phyloP scores from a whole-genome alignment of 371 early-diverging fungal genomes.

The Fennellomyces sp. region DNA sequence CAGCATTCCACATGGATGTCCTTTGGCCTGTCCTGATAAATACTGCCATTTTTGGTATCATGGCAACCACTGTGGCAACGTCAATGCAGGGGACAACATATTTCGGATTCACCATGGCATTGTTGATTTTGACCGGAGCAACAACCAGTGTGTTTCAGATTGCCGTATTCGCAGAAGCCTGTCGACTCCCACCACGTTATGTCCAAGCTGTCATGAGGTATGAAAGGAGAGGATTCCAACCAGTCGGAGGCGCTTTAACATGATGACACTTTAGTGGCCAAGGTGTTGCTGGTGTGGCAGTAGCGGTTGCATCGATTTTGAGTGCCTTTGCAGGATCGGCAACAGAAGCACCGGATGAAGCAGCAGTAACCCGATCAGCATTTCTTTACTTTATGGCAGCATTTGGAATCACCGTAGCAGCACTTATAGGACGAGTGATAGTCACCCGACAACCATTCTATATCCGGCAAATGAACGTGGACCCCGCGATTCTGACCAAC shows the following conservation, averaged over 20 bases:
- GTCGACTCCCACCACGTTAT: slow-evolving; percentile 71
- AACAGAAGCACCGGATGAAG: slow-evolving; percentile 27
- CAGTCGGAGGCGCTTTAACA: not conserved
- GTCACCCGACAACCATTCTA: slow-evolving; percentile 54
- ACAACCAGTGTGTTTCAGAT: slow-evolving; percentile 71
- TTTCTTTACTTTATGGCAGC: slow-evolving; percentile 64
- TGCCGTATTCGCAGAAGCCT: slow-evolving; percentile 75
- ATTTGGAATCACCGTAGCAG: slow-evolving; percentile 44
- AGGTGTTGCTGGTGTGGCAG: slow-evolving; percentile 66
- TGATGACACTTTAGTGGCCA: slow-evolving; percentile 34
- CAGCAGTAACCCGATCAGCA: slow-evolving; percentile 49
- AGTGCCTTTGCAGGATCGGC: slow-evolving; percentile 46
- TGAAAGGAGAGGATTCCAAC: not conserved
- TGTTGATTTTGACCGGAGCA: slow-evolving; percentile 64
- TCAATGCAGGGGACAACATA: slow-evolving; percentile 34
- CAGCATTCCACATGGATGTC: slow-evolving; percentile 25
- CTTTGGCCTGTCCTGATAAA: slow-evolving; percentile 33
- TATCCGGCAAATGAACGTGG: slow-evolving; percentile 39
- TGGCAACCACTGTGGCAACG: slow-evolving; percentile 35
- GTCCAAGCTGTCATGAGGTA: slow-evolving; percentile 79
- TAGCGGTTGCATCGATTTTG: slow-evolving; percentile 58
- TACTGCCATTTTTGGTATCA: slow-evolving; percentile 34
- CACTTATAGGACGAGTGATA: slow-evolving; percentile 49
- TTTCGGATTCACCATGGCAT: slow-evolving; percentile 63
- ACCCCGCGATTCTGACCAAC: slow-evolving; percentile 14